phyloP scores from a whole-genome alignment of 2,329 filamentous ascomycete genomes.

The Eurotiales sp. region DNA sequence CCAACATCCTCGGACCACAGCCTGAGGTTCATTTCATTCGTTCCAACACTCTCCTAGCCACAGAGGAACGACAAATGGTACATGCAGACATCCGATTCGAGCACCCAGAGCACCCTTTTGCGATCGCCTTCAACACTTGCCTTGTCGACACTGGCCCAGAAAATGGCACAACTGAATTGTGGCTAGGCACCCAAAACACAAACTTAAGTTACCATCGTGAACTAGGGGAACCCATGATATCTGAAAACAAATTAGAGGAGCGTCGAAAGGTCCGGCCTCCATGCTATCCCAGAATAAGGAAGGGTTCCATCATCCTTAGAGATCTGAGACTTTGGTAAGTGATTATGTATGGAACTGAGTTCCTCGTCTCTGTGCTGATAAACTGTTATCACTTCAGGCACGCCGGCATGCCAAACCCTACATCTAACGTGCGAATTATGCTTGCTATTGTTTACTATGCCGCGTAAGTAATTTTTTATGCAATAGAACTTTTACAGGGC shows the following conservation, averaged over 20 bases:
- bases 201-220: constrained; percentile 4
- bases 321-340: constrained; percentile 26
- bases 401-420: constrained; percentile 31
- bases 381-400: constrained; percentile 15
- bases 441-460: constrained; percentile 25
- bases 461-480: neutral
- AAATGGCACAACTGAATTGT: constrained; percentile 7
- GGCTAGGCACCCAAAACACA: constrained; percentile 8
- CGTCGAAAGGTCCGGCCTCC: constrained; percentile 24
- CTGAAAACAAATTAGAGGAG: constrained; percentile 16
- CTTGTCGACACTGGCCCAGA: constrained; percentile 1
- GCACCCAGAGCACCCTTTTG: neutral
- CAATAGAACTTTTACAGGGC: no score
- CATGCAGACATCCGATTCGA: constrained; percentile 7
- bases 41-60: constrained; percentile 7
- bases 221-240: constrained; percentile 4
- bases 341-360: neutral
- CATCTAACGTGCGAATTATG: constrained; percentile 25
- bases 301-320: constrained; percentile 28
- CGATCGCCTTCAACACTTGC: neutral
- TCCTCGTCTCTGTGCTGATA: neutral
- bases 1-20: constrained; percentile 4
- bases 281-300: constrained; percentile 21
- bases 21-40: constrained; percentile 10
- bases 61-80: constrained; percentile 4